Evolutionary conservation across 2,329 filamentous ascomycete genomes (phyloP).

Genomic region (Fusarium newnesense): DNA sequence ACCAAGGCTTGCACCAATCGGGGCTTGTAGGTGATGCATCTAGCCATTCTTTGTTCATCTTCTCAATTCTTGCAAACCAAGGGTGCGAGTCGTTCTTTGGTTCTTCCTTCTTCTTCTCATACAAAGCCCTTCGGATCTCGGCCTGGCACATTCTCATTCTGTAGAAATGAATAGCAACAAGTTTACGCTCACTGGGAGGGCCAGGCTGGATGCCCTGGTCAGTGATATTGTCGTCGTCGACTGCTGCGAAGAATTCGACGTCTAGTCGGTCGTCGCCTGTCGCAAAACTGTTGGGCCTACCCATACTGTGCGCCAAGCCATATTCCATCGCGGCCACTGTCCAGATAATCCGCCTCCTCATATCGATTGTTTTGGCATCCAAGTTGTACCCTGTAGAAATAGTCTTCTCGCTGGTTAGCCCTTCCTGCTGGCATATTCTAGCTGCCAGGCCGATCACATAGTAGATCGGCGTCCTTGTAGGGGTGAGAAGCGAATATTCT

Average conservation of each 20-base stretch:
- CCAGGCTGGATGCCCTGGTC: slow-evolving; percentile 77
- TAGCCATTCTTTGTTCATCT: slow-evolving; percentile 83
- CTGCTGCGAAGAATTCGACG: slow-evolving; percentile 83
- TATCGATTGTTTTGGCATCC: slow-evolving; percentile 83
- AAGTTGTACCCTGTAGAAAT: slow-evolving; percentile 73
- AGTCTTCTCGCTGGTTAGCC: slow-evolving; percentile 88
- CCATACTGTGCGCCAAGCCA: slow-evolving; percentile 86
- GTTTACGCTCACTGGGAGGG: slow-evolving; percentile 82
- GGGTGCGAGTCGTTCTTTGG: slow-evolving; percentile 84
- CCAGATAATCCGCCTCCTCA: slow-evolving; percentile 91
- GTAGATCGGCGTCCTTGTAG: slow-evolving; percentile 91
- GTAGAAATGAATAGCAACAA: slow-evolving; percentile 91
- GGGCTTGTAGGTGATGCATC: slow-evolving; percentile 77
- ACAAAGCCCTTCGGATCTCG: slow-evolving; percentile 86
- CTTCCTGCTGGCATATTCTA: slow-evolving; percentile 88
- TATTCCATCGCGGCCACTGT: slow-evolving; percentile 89
- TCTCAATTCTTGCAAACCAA: slow-evolving; percentile 85
- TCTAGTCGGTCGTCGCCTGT: slow-evolving; percentile 85
- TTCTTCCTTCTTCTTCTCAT: slow-evolving; percentile 82
- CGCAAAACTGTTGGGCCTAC: slow-evolving; percentile 86
- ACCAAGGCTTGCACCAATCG: slow-evolving; percentile 83
- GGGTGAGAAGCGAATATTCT: slow-evolving; percentile 91
- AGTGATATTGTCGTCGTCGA: slow-evolving; percentile 86
- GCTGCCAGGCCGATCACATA: slow-evolving; percentile 91
- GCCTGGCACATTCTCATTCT: slow-evolving; percentile 89